Conservation (phyloP, 129 eudicot species). For the Arctium minus region DNA sequence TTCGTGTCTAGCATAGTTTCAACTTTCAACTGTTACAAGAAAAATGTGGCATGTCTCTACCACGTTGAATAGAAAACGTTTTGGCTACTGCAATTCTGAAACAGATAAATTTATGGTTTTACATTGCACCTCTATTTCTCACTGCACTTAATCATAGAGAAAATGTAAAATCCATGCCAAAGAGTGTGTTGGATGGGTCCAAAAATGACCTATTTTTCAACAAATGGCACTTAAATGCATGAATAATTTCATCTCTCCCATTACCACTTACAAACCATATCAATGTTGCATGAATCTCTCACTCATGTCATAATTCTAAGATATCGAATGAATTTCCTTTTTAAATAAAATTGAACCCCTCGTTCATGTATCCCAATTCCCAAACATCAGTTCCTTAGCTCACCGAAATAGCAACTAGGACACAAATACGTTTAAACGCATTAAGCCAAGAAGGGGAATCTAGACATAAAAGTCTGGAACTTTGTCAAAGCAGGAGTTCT, state of each 20-base stretch:
- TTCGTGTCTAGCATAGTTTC: not conserved
- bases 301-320: not conserved
- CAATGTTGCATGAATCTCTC: not conserved
- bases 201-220: not conserved
- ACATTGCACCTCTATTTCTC: not conserved
- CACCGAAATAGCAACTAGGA: not conserved
- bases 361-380: not conserved
- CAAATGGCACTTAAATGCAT: not conserved
- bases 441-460: not conserved
- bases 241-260: not conserved
- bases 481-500: not conserved
- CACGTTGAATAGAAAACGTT: not conserved
- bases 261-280: constrained; percentile 2
- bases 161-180: not conserved
- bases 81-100: not conserved
- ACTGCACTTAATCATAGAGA: not conserved
- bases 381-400: not conserved
- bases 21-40: not conserved
- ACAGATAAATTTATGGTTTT: too few relatives aligned
- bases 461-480: not conserved
- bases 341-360: not conserved
- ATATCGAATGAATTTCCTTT: not conserved
- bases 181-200: not conserved
- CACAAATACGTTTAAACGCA: not conserved
- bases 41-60: not conserved